A percentile compares a stretch with the other conserved stretches of the same genome.
Conservation (phyloP, 176 grass and related monocot genomes). For the sorghum (Sorghum bicolor) region DNA sequence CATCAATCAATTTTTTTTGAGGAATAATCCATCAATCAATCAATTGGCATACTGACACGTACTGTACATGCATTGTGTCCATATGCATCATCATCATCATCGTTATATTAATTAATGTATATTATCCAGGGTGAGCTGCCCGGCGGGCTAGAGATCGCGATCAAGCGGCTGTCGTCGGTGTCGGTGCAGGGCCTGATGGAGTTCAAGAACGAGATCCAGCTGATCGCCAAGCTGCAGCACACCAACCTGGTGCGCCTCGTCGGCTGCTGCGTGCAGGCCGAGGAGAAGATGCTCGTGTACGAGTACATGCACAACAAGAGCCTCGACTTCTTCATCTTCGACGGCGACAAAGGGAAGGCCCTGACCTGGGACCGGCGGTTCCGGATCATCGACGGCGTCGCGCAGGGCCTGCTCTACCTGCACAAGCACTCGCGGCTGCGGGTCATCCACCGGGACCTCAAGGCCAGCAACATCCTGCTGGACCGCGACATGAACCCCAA, state of each 20-base stretch:
- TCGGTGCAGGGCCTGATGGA: slow-evolving; percentile 58
- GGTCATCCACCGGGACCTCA: slow-evolving; percentile 48
- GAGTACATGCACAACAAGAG: slow-evolving; percentile 78
- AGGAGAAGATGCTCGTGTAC: slow-evolving; percentile 76
- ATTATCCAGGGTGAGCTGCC: slow-evolving; percentile 46
- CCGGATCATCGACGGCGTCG: slow-evolving; percentile 45
- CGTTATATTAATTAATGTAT: no score
- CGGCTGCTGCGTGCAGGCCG: slow-evolving; percentile 53
- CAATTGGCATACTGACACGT: background rate
- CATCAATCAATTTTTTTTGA: no score
- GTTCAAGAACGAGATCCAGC: slow-evolving; percentile 61
- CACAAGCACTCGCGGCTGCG: slow-evolving; percentile 52
- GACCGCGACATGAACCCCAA: slow-evolving; percentile 47
- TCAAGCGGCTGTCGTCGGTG: slow-evolving; percentile 47
- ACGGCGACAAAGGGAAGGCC: slow-evolving; percentile 4
- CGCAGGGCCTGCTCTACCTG: slow-evolving; percentile 58
- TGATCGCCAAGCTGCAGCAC: slow-evolving; percentile 73
- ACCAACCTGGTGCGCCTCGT: slow-evolving; percentile 61
- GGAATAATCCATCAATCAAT: no score
- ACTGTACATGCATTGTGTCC: no score
- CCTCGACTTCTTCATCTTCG: slow-evolving; percentile 65
- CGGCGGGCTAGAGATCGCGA: slow-evolving; percentile 37
- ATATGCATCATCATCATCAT: no score
- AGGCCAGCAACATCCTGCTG: slow-evolving; percentile 47
- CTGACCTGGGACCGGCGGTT: slow-evolving; percentile 39